A percentile compares a stretch with the other conserved stretches of the same genome.
Conservation (phyloP, 371 early-diverging fungal species). For the Haplosporangium sp. region DNA sequence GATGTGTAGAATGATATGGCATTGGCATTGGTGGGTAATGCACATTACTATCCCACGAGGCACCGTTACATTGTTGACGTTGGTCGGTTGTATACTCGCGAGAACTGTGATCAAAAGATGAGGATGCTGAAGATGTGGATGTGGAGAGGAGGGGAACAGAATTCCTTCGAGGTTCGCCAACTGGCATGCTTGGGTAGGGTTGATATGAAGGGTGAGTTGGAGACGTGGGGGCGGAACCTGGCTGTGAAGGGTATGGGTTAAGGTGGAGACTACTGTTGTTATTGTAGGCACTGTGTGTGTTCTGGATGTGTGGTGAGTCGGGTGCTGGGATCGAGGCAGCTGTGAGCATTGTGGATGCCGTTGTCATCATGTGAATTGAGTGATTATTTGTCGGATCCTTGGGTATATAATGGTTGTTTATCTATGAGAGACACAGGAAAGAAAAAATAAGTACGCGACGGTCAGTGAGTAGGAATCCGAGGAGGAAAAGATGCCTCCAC, state of each 20-base stretch:
- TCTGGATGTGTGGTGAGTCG: conserved; percentile 6
- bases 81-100: conserved; percentile 15
- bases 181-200: conserved; percentile 13
- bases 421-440: neutral
- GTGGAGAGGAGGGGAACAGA: conserved; percentile 13
- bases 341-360: conserved; percentile 14
- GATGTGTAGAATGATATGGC: conserved; percentile 7
- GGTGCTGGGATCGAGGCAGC: conserved; percentile 7
- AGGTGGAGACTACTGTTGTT: neutral
- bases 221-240: conserved; percentile 14
- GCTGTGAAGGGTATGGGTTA: conserved; percentile 5
- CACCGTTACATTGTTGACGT: conserved; percentile 5
- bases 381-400: neutral
- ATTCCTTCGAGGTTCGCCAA: conserved; percentile 19
- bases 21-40: conserved; percentile 18
- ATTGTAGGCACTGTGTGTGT: conserved; percentile 15
- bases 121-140: conserved; percentile 5
- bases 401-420: neutral
- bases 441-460: neutral
- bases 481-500: too few species aligned
- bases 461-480: too few species aligned
- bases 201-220: conserved; percentile 6
- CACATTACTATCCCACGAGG: neutral
- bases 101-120: conserved; percentile 5
- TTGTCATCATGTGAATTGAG: conserved; percentile 17